phyloP scores from a whole-genome alignment of 345 rosid genomes.

The Hibiscus tridactylites region DNA sequence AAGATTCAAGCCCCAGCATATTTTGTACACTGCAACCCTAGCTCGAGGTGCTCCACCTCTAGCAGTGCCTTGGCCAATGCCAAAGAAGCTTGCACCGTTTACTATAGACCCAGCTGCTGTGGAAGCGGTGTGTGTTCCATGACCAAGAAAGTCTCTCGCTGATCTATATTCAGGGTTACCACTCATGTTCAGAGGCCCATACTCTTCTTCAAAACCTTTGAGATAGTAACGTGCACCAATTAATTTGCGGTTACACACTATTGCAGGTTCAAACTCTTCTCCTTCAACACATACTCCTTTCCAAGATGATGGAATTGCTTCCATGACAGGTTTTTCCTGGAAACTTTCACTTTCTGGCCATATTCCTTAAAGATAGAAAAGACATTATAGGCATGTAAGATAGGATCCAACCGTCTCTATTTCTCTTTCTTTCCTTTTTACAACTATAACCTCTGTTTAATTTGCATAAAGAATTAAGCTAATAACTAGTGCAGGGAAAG shows the following conservation, averaged over 20 bases:
- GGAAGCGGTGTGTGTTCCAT: conserved; percentile 54
- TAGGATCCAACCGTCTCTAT: no score
- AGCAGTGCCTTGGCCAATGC: conserved; percentile 32
- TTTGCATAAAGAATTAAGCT: not conserved
- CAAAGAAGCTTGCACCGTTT: conserved; percentile 23
- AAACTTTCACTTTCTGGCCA: conserved; percentile 78
- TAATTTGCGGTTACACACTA: conserved; percentile 51
- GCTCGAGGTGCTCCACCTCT: conserved; percentile 62
- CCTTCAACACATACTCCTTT: conserved; percentile 54
- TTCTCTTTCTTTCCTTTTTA: no score
- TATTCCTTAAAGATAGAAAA: conserved; percentile 29
- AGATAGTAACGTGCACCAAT: conserved; percentile 67
- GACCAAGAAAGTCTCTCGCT: conserved; percentile 28
- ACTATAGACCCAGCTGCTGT: conserved; percentile 44
- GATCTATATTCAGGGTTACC: conserved; percentile 43
- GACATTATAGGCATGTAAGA: not conserved
- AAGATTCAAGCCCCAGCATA: conserved; percentile 8
- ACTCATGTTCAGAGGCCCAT: conserved; percentile 23
- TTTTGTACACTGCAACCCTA: conserved; percentile 48
- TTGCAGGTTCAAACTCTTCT: conserved; percentile 35
- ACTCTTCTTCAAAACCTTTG: conserved; percentile 36
- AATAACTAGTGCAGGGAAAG: not conserved
- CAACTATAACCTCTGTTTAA: not conserved
- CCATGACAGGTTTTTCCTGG: conserved; percentile 26
- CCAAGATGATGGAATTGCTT: conserved; percentile 52